Evolutionary conservation across 176 grass and related monocot genomes (phyloP), one percentile per base, ranked within the genome.

Genomic region (Carex kokanica): DNA sequence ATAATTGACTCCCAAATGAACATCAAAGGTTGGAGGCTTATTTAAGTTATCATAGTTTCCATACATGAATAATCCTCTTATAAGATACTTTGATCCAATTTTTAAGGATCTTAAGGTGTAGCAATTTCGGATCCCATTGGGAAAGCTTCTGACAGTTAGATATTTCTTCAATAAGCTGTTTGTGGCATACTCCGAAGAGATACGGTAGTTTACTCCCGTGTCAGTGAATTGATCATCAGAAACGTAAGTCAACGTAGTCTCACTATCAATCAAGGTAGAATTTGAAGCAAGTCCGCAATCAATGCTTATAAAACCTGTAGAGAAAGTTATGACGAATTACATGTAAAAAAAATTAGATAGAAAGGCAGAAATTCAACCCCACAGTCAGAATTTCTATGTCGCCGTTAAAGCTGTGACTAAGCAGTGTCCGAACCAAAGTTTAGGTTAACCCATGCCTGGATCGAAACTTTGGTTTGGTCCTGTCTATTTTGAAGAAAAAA

Each of bases 221-320:
- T 51, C 82, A 18, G 85, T 57, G 49, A 84, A 91, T 84, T 80
- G 84, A 60, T 83, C 86, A 67, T 94, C 92, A 7, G 92, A 88
- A 13, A 88, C 86, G 82, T 86, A 94, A 52, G 77, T 8, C 52
- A 91, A 55, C 8, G 5, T 87, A 16, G 81, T 84, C 14, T 57
- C 24, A 36, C 1, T 23, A 79, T 92, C 75, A 47, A 64, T 53
- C 15, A 57, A 90, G 2, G 54, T 85, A 29, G 47, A 71, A 32
- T 91, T 86, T 29, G 31, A 25, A 0, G 10, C 64, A 80, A 84
- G 78, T 15, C 88, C 92, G 63, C 90, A 94, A 25, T 94, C 86
- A 15, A 94, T 94, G 86, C 45, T 94, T 85, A 91, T 88, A 74
- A 94, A 94, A 86, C 89, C 89, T 91, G 31, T 21, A 83, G 20